phyloP scores from a whole-genome alignment of 2,329 filamentous ascomycete species.

The Cladosporium sphaerospermum region DNA sequence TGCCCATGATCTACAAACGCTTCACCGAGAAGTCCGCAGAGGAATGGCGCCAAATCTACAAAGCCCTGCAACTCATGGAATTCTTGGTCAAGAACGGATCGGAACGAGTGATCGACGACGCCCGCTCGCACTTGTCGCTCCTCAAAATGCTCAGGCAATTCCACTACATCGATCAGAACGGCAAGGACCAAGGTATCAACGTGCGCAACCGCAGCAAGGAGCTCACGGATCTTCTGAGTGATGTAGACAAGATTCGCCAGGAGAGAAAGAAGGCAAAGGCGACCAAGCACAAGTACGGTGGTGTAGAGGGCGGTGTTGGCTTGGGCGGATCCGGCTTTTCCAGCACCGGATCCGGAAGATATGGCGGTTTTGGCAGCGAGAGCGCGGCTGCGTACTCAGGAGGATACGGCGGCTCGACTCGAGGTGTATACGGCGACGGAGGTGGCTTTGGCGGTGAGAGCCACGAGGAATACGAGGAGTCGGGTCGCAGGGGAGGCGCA shows the following conservation, averaged over 20 bases:
- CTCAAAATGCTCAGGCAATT: conserved; percentile 98
- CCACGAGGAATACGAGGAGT: conserved; percentile 56
- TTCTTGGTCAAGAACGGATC: conserved; percentile 98
- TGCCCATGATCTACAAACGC: conserved; percentile 99
- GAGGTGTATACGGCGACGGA: conserved; percentile 86
- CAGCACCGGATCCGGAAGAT: conserved; percentile 54
- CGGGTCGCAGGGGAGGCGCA: conserved; percentile 53
- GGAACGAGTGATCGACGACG: conserved; percentile 94
- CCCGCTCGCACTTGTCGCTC: conserved; percentile 86
- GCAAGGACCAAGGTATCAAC: conserved; percentile 97
- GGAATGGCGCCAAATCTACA: conserved; percentile 99
- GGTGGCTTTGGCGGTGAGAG: conserved; percentile 81
- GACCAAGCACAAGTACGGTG: conserved; percentile 91
- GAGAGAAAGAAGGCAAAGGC: conserved; percentile 81
- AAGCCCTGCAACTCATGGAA: conserved; percentile 87
- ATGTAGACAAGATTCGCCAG: conserved; percentile 74
- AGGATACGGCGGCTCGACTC: conserved; percentile 61
- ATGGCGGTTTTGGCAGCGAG: conserved; percentile 89
- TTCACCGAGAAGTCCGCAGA: conserved; percentile 98
- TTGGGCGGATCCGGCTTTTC: conserved; percentile 52
- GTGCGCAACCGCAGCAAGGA: conserved; percentile 96
- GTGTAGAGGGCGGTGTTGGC: conserved; percentile 75
- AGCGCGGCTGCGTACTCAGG: conserved; percentile 33
- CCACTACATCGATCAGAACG: conserved; percentile 91
- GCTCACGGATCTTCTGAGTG: conserved; percentile 83